Percentiles rank a stretch among this genome's conserved stretches.
These are phyloP conservation scores for Nitzschia sp. DNA, from an alignment of 108 stramenopile genomes.

Conservation along the genomic window DNA sequence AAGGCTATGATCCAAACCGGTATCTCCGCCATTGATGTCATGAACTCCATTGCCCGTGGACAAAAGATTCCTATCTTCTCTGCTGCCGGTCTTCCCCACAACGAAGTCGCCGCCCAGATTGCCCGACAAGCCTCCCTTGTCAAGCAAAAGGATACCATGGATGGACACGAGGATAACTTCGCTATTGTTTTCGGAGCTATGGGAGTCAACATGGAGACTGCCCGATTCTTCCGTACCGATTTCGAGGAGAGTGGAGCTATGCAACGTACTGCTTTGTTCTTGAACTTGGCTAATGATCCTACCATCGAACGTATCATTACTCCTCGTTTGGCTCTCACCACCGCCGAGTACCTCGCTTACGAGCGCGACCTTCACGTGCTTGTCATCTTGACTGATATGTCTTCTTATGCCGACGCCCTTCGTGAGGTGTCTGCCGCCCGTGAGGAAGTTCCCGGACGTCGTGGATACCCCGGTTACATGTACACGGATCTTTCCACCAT, in stretches of 20 bases:
- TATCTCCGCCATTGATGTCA: constrained; percentile 99
- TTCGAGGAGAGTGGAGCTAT: constrained; percentile 99
- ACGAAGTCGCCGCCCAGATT: constrained; percentile 99
- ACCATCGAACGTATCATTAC: constrained; percentile 99
- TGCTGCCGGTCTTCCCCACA: constrained; percentile 99
- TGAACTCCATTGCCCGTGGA: constrained; percentile 99
- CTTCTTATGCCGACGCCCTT: constrained; percentile 98
- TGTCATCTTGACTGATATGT: constrained; percentile 99
- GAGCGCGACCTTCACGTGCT: constrained; percentile 99
- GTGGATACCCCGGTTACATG: constrained; percentile 99
- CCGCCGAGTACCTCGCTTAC: constrained; percentile 99
- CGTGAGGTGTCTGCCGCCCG: constrained; percentile 99
- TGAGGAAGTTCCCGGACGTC: constrained; percentile 99
- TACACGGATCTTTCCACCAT: constrained; percentile 99
- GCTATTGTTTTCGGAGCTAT: constrained; percentile 99
- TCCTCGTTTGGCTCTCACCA: constrained; percentile 97
- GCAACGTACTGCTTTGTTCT: constrained; percentile 97
- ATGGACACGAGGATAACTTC: constrained; percentile 99
- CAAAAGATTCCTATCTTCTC: constrained; percentile 99
- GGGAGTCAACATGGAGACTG: constrained; percentile 99
- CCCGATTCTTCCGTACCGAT: constrained; percentile 98
- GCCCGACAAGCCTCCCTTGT: constrained; percentile 98
- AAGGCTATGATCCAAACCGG: constrained; percentile 99
- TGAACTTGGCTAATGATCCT: constrained; percentile 99
- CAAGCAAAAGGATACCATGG: constrained; percentile 93